These are phyloP conservation scores for Ganoderma lingzhi DNA, from an alignment of 1,284 basidiomycete species.

Conservation along the genomic window DNA sequence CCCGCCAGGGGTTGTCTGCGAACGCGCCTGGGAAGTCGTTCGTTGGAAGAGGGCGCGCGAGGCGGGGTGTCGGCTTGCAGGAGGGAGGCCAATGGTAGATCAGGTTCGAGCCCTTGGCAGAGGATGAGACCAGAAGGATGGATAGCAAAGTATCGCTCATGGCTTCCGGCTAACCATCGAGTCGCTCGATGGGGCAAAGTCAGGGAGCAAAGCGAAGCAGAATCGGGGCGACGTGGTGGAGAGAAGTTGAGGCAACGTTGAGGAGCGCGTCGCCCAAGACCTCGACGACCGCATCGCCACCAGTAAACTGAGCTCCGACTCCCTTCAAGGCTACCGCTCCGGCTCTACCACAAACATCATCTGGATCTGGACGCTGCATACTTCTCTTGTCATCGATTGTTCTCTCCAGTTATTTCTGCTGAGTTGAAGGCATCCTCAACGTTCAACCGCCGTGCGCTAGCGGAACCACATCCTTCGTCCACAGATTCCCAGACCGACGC, in stretches of 20 bases:
- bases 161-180: neutral
- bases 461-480: too few relatives aligned
- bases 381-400: too few relatives aligned
- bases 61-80: conserved; percentile 62
- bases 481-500: too few relatives aligned
- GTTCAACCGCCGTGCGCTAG: too few relatives aligned
- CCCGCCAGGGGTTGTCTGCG: conserved; percentile 75
- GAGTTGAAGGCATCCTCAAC: too few relatives aligned
- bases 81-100: conserved; percentile 80
- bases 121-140: conserved; percentile 77
- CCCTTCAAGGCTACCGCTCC: too few relatives aligned
- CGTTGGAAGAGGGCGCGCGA: conserved; percentile 67
- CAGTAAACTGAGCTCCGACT: neutral
- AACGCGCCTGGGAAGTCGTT: conserved; percentile 54
- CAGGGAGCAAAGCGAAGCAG: neutral
- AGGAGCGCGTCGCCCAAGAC: neutral
- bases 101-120: conserved; percentile 75
- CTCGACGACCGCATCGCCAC: neutral
- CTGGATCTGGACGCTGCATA: too few relatives aligned
- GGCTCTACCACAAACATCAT: too few relatives aligned
- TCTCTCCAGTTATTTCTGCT: too few relatives aligned
- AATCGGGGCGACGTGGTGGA: neutral
- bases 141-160: conserved; percentile 70
- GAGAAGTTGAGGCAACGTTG: neutral
- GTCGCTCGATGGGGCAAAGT: neutral